Evolutionary conservation across 495 filamentous ascomycete species (phyloP).

Genomic region (Penicillium turbatum): DNA sequence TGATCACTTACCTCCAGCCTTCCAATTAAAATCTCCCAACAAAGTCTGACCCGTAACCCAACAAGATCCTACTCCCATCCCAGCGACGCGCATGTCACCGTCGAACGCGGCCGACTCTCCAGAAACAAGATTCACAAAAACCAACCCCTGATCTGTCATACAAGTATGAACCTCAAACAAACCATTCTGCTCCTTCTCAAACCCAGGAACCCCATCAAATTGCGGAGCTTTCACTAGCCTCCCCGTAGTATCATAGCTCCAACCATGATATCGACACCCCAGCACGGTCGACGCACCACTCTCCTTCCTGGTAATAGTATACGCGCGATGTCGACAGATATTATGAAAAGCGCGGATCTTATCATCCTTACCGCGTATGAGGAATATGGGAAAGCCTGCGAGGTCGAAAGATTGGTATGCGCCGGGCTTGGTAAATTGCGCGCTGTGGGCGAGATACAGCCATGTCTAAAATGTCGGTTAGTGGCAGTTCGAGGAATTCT

Average conservation of each 20-base stretch:
- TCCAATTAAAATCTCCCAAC: constrained; percentile 46
- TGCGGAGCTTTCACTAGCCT: constrained; percentile 56
- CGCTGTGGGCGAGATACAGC: constrained; percentile 45
- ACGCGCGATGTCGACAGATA: constrained; percentile 56
- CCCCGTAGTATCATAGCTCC: constrained; percentile 55
- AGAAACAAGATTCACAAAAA: constrained; percentile 45
- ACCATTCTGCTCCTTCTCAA: constrained; percentile 51
- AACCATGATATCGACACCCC: constrained; percentile 59
- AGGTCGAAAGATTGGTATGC: constrained; percentile 48
- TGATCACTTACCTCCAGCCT: constrained; percentile 25
- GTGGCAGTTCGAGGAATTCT: not conserved
- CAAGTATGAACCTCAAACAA: constrained; percentile 43
- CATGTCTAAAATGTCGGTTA: constrained; percentile 32
- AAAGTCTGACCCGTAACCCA: constrained; percentile 38
- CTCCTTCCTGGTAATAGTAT: constrained; percentile 50
- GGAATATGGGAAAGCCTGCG: constrained; percentile 46
- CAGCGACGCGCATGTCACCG: constrained; percentile 4
- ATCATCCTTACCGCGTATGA: constrained; percentile 45
- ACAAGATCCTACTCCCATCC: constrained; percentile 9
- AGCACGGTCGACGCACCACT: constrained; percentile 48
- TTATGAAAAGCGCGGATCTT: constrained; percentile 56
- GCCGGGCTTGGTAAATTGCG: constrained; percentile 44
- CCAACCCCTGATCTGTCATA: constrained; percentile 28
- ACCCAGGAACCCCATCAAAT: constrained; percentile 51
- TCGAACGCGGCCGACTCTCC: constrained; percentile 11